Evolutionary conservation across 2,329 filamentous ascomycete species (phyloP), one percentile per base, ranked within the genome.

Genomic region (Magnaporthiopsis rhizophila): DNA sequence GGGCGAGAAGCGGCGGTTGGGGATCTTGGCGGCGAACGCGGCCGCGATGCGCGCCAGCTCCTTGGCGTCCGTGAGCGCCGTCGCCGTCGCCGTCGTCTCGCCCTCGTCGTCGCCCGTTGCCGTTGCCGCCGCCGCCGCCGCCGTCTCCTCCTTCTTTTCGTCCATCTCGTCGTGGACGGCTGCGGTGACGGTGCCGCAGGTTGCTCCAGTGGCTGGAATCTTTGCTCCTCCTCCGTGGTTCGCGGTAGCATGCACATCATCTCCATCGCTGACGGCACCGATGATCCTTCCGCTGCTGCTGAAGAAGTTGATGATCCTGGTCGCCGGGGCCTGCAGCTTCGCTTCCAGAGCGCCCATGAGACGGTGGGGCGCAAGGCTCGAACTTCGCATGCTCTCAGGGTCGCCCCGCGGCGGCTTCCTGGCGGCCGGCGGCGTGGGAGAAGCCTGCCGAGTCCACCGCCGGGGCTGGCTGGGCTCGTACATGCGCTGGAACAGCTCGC

Each of bases 401-500:
- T 53, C 9, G 15, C 3, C 30, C 30, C 2, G 30, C 30, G 30
- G 45, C 45, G 6, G 7, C 45, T n/a, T 53, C 21, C 45, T 24
- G 9, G 45, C 13, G 8, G 45, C 18, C 11, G 9, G 45, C 13
- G 8, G 45, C 18, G n/a, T n/a, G 7, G 45, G 9, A 53, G 60
- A 15, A 30, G 50, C 38, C 34, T 34, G 36, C 26, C 24, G 11
- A 1, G 38, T 13, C 38, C 34, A 50, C 11, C 36, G 7, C 11
- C 24, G 7, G 15, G 18, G 38, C 36, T 62, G 72, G 58, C 80
- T 79, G 2, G 75, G 74, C 69, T 83, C 81, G 70, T 87, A 87
- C 84, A 88, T 87, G 28, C 84, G 75, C 68, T 83, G 75, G 66
- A 88, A 88, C 2, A 88, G 76, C 72, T 87, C 84, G 38, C 74